These are phyloP conservation scores for Ceratocystis cubensis DNA, from an alignment of 2,329 filamentous ascomycete species.

Conservation along the genomic window DNA sequence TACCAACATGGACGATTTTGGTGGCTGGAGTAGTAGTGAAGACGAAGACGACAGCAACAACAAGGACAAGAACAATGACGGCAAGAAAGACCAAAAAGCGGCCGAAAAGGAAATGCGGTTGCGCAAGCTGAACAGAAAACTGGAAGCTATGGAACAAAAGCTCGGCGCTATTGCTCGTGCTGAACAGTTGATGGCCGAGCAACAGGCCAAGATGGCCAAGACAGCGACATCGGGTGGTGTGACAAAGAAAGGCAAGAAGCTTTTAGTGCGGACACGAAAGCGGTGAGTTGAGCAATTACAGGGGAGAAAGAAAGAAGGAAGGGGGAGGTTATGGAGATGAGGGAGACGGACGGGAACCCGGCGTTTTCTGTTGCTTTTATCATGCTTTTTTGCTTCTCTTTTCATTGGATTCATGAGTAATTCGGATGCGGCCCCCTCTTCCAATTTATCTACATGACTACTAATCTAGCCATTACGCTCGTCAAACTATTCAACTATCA, in stretches of 20 bases:
- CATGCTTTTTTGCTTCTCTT: slow-evolving; percentile 7
- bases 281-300: slow-evolving; percentile 30
- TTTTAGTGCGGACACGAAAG: slow-evolving; percentile 51
- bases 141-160: slow-evolving; percentile 42
- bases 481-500: neutral
- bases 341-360: slow-evolving; percentile 4
- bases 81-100: slow-evolving; percentile 24
- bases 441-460: no score
- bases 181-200: slow-evolving; percentile 45
- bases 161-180: slow-evolving; percentile 42
- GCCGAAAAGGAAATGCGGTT: slow-evolving; percentile 27
- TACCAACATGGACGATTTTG: slow-evolving; percentile 16
- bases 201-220: slow-evolving; percentile 53
- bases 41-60: slow-evolving; percentile 32
- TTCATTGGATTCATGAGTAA: neutral
- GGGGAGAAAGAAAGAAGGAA: slow-evolving; percentile 14
- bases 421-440: neutral
- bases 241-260: slow-evolving; percentile 49
- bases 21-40: slow-evolving; percentile 25
- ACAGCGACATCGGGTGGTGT: slow-evolving; percentile 46
- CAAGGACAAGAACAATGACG: slow-evolving; percentile 31
- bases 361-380: slow-evolving; percentile 18
- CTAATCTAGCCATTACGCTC: no score
- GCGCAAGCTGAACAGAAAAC: slow-evolving; percentile 36
- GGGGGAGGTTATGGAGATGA: neutral